These are phyloP conservation scores for Berberis thunbergii DNA, from an alignment of 164 flowering plant species.

Conservation along the genomic window DNA sequence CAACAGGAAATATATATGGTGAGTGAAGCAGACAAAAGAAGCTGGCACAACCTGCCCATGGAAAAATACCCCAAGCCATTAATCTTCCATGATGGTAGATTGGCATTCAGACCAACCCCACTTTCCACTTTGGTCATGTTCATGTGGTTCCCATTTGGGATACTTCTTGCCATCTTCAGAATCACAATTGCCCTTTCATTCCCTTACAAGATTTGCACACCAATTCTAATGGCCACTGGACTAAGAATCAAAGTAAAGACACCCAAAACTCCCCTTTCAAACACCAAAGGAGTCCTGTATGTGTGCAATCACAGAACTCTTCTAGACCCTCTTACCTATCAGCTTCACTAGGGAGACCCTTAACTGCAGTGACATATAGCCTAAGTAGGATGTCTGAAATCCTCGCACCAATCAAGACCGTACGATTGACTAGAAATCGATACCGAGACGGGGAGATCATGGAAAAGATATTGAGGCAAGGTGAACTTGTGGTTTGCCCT, in stretches of 20 bases:
- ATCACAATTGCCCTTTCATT: background rate
- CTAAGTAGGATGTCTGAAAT: conserved; percentile 17
- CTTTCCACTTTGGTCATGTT: conserved; percentile 1
- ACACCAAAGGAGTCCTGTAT: conserved; percentile 5
- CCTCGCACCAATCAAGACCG: conserved; percentile 26
- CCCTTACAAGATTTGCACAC: conserved; percentile 1
- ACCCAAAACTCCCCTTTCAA: background rate
- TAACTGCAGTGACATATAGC: conserved; percentile 26
- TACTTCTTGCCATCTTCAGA: background rate
- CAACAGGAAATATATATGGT: conserved; percentile 7
- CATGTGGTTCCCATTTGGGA: conserved; percentile 5
- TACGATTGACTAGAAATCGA: conserved; percentile 21
- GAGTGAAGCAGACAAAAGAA: conserved; percentile 6
- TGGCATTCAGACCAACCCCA: background rate
- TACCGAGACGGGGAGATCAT: conserved; percentile 19
- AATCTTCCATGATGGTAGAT: conserved; percentile 11
- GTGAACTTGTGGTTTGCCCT: conserved; percentile 31
- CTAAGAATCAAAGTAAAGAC: conserved; percentile 1
- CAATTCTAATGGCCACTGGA: conserved; percentile 1
- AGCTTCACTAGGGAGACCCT: conserved; percentile 7
- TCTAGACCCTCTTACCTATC: conserved; percentile 6
- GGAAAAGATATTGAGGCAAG: conserved; percentile 18
- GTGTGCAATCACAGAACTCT: conserved; percentile 10
- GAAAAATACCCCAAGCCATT: conserved; percentile 6
- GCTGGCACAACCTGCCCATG: conserved; percentile 4